Evolutionary conservation across 768 basidiomycete species (phyloP).

Genomic region (Vararia minispora): DNA sequence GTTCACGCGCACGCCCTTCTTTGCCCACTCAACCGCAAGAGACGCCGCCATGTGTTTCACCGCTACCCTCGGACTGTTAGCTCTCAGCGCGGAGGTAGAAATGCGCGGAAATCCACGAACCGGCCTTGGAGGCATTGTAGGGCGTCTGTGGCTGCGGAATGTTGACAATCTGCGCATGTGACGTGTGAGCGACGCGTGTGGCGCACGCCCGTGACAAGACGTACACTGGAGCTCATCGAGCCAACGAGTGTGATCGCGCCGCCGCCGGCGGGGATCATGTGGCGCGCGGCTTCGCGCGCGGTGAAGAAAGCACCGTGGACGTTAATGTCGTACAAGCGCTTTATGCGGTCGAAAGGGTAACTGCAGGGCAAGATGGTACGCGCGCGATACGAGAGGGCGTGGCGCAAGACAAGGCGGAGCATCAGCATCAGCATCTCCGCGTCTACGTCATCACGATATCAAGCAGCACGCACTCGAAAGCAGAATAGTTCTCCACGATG

Average conservation of each 20-base stretch:
- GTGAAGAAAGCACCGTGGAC: conserved; percentile 92
- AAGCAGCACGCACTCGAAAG: conserved; percentile 69
- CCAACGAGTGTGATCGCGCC: conserved; percentile 82
- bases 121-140: conserved; percentile 94
- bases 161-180: conserved; percentile 58
- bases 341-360: conserved; percentile 80
- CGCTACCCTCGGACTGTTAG: conserved; percentile 32
- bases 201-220: conserved; percentile 17
- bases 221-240: conserved; percentile 84
- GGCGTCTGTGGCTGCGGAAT: conserved; percentile 90
- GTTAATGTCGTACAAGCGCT: conserved; percentile 82
- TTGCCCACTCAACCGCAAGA: conserved; percentile 94
- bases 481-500: conserved; percentile 81
- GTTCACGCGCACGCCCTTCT: conserved; percentile 80
- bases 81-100: background rate
- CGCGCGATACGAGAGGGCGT: background rate
- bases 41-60: conserved; percentile 92
- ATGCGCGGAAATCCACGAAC: conserved; percentile 24
- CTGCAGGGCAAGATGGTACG: conserved; percentile 23
- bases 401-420: background rate
- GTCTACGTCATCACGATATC: too few relatives aligned
- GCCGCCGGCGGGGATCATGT: conserved; percentile 74
- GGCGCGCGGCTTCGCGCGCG: conserved; percentile 88
- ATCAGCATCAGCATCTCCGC: too few relatives aligned
- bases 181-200: conserved; percentile 10